phyloP scores from a whole-genome alignment of 306 rosid species.

The Biancaea sappan region DNA sequence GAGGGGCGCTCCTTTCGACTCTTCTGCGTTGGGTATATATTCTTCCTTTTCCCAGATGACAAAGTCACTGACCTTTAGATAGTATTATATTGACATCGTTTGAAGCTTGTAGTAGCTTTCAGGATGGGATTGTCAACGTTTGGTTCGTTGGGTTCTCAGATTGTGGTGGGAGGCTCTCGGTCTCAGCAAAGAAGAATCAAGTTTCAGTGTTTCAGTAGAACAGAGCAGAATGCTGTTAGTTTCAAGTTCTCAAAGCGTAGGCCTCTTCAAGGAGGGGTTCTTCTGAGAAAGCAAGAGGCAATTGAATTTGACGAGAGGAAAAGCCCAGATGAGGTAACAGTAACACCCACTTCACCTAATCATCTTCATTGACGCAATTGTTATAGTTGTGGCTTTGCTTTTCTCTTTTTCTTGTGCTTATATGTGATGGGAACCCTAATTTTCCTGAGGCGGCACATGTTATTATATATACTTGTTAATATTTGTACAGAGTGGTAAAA shows the following conservation, averaged over 20 bases:
- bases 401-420: not conserved
- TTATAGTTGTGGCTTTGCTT: conserved; percentile 11
- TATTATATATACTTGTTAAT: too few species aligned
- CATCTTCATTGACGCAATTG: conserved; percentile 21
- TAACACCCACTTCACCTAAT: conserved; percentile 29
- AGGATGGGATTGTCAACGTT: conserved; percentile 58
- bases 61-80: not conserved
- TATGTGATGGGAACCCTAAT: not conserved
- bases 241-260: conserved; percentile 47
- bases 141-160: conserved; percentile 52
- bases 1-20: not conserved
- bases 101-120: conserved; percentile 9
- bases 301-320: conserved; percentile 62
- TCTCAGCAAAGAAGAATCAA: conserved; percentile 37
- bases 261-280: conserved; percentile 29
- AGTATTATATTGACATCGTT: not conserved
- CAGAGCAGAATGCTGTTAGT: conserved; percentile 4
- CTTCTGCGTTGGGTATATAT: not conserved
- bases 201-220: conserved; percentile 37
- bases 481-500: too few species aligned
- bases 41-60: not conserved
- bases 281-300: conserved; percentile 49
- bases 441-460: too few species aligned
- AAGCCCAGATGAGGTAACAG: conserved; percentile 75
- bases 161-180: conserved; percentile 36